Base-by-base conservation (phyloP, 345 rosid genomes). In the Erodium maritimum region DNA sequence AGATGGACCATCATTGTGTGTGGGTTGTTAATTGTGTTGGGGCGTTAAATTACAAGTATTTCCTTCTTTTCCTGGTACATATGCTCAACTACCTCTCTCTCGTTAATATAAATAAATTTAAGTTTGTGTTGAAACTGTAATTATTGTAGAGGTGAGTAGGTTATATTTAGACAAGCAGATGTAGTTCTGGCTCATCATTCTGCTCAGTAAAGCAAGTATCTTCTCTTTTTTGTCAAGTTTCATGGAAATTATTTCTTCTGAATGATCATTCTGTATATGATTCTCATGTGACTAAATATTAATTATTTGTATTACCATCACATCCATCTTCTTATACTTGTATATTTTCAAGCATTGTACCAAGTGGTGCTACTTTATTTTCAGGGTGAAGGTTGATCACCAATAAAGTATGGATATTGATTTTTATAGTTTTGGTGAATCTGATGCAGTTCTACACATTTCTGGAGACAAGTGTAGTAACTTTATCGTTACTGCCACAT, bases 21-120 rank as follows among this genome's bases (percentile, higher is more conserved):
- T 93, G 99, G 99, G 99, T 93, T 79, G 99, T 93, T 52, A 89
- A 85, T 68, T 93, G 99, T 62, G 99, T 93, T 33, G 99, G 99
- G 23, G 99, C 95, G 1, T 78, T 83, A 56, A 89, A 89, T 71
- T 93, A 89, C 66, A 93, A 93, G 79, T 89, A 85, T 56, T 93
- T 93, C 63, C 94, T 93, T 72, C 89, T 93, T 62, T 93, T 89
- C 70, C 74, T 93, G 99, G 97, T 89, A 75, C 68, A 96, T 71
- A 55, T 63, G 53, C 50, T 62, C 58, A 52, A 17, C 52, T 59
- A 52, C 17, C 53, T 46, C 19, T 50, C 33, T 54, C 55, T 16
- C n/a, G 29, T 21, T 58, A 13, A 0, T 29, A 29, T 29, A 42
- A 42, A 42, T 16, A 7, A 3, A 42, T 29, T 29, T 11, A 14